Percentiles rank a stretch among this genome's conserved stretches.
phyloP scores from a whole-genome alignment of 148 eudicot genomes.

The Bassia scoparia region DNA sequence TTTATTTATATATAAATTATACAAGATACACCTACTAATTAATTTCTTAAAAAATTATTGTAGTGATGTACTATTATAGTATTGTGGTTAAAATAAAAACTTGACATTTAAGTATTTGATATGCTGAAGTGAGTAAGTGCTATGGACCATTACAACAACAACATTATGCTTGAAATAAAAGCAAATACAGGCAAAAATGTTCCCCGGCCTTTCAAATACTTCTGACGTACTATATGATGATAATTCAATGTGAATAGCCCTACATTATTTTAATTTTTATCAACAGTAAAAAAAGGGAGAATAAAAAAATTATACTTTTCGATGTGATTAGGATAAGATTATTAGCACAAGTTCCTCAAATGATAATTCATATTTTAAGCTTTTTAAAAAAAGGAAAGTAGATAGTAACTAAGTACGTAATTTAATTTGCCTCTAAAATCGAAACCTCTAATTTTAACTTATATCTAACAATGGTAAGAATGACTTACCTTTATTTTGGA shows the following conservation, averaged over 20 bases:
- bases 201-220: not conserved
- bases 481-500: not conserved
- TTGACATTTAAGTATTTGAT: not conserved
- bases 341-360: slow-evolving; percentile 11
- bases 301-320: not conserved
- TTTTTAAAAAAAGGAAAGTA: not conserved
- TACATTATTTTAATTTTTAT: too few species aligned
- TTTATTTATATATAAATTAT: too few species aligned
- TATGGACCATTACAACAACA: slow-evolving; percentile 19
- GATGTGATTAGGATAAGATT: slow-evolving; percentile 14
- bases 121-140: not conserved
- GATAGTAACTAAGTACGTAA: slow-evolving; percentile 11
- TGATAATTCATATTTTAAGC: slow-evolving; percentile 24
- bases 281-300: not conserved
- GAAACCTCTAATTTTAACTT: not conserved
- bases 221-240: not conserved
- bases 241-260: not conserved
- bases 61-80: too few species aligned
- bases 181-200: slow-evolving; percentile 11
- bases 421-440: slow-evolving; percentile 22
- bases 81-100: not conserved
- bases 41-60: not conserved
- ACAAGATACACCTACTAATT: not conserved
- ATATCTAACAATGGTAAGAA: not conserved
- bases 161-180: slow-evolving; percentile 10